Evolutionary conservation across 2,329 filamentous ascomycete species (phyloP), one percentile per base, ranked within the genome.

Genomic region (Neophaeococcomyces aloes): DNA sequence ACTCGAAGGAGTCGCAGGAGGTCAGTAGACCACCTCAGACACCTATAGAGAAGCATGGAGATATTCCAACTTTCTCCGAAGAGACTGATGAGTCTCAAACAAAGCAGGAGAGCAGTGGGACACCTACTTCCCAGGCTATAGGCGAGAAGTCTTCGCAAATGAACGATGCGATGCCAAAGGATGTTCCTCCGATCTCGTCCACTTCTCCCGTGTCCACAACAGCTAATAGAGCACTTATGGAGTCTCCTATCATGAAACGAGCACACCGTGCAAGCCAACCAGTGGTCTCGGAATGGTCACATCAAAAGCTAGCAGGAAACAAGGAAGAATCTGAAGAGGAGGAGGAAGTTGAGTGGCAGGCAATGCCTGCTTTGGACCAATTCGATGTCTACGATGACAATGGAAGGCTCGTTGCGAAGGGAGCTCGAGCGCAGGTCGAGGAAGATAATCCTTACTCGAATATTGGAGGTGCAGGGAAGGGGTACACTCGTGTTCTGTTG

Each of bases 371-470:
- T 1, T 86, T 88, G 57, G 91, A 88, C 6, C 82, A 83, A 29
- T 93, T 91, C 60, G 89, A 96, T 63, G 83, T 94, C 53, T 98
- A 96, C 62, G 86, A 98, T 59, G 91, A 98, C 57, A 81, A 94
- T 61, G 84, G 94, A 54, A 84, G 76, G 53, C 72, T 98, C 21
- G 73, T 98, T 51, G 91, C 91, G 10, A 81, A 76, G 50, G 89
- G 93, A 54, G 81, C 82, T 46, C 70, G 74, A 30, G 75, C 75
- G 23, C 76, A 80, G 11, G 80, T 86, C 37, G 81, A 81, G 43
- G 29, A 44, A 2, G 73, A 75, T n/a, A 58, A 71, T 29, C 74
- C 81, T 35, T 70, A 65, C 34, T 76, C 79, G 48, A 79, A 75
- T 32, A 94, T 94, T 56, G 76, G 71, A 17, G 81, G 81, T 11